These are phyloP conservation scores for Lodderomyces margitis DNA, from an alignment of 1,139 yeast species.

Conservation along the genomic window DNA sequence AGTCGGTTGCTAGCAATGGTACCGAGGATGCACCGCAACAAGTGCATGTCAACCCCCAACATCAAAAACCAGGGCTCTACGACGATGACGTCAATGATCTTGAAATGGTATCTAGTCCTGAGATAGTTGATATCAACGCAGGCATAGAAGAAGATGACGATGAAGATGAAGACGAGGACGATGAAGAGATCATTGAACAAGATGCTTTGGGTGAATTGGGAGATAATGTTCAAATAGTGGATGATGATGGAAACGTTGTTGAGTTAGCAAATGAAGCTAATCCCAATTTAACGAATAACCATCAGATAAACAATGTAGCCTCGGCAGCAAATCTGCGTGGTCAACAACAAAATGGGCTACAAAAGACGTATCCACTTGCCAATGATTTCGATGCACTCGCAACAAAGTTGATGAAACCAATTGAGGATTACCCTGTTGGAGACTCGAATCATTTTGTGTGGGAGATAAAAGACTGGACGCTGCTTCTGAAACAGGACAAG, in stretches of 20 bases:
- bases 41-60: background rate
- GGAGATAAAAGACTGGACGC: slow-evolving; percentile 68
- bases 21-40: background rate
- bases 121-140: slow-evolving; percentile 13
- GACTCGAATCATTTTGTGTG: slow-evolving; percentile 58
- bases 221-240: slow-evolving; percentile 7
- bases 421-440: slow-evolving; percentile 44
- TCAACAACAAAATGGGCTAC: slow-evolving; percentile 2
- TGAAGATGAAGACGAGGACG: slow-evolving; percentile 6
- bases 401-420: slow-evolving; percentile 35
- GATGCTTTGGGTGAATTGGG: slow-evolving; percentile 8
- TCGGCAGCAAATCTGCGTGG: background rate
- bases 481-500: slow-evolving; percentile 43
- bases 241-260: slow-evolving; percentile 7
- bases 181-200: slow-evolving; percentile 9
- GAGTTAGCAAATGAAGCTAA: slow-evolving; percentile 4
- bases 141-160: slow-evolving; percentile 10
- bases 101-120: slow-evolving; percentile 8
- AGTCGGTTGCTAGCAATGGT: background rate
- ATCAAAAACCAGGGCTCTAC: background rate
- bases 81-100: slow-evolving; percentile 1
- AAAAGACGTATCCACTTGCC: slow-evolving; percentile 24
- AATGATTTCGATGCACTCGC: slow-evolving; percentile 30
- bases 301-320: background rate
- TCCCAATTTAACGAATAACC: background rate